phyloP scores from a whole-genome alignment of 2,329 filamentous ascomycete genomes.

The Sphaerulina populicola region DNA sequence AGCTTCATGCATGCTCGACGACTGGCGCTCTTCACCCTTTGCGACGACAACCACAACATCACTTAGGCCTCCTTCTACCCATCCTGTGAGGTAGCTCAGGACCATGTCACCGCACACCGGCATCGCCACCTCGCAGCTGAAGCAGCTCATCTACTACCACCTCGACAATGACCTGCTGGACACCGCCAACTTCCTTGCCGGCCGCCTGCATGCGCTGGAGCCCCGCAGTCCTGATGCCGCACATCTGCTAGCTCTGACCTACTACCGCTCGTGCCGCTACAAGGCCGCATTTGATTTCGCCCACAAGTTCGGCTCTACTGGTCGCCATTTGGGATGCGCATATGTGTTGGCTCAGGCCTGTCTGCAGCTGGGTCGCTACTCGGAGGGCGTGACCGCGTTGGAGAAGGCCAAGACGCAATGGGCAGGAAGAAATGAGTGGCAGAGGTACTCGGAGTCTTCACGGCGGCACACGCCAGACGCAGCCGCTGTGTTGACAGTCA shows the following conservation, averaged over 20 bases:
- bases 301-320: conserved; percentile 61
- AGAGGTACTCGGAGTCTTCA: conserved; percentile 65
- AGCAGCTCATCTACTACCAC: conserved; percentile 60
- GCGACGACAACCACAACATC: not conserved
- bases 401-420: conserved; percentile 75
- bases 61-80: not conserved
- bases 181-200: conserved; percentile 89
- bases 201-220: conserved; percentile 76
- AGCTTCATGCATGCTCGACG: not conserved
- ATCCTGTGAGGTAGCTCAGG: not conserved
- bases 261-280: conserved; percentile 71
- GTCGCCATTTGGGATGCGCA: conserved; percentile 72
- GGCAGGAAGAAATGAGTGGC: conserved; percentile 66
- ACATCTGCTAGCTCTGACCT: conserved; percentile 76
- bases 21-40: not conserved
- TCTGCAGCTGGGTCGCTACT: conserved; percentile 65
- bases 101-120: conserved; percentile 49
- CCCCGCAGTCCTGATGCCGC: conserved; percentile 69
- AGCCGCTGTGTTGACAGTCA: conserved; percentile 69
- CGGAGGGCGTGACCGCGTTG: conserved; percentile 72
- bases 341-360: conserved; percentile 91
- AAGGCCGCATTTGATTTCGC: conserved; percentile 80
- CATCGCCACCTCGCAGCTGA: conserved; percentile 52
- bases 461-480: conserved; percentile 73
- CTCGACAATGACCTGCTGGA: conserved; percentile 84